Evolutionary conservation across 306 rosid species (phyloP).

Genomic region (Morella rubra): DNA sequence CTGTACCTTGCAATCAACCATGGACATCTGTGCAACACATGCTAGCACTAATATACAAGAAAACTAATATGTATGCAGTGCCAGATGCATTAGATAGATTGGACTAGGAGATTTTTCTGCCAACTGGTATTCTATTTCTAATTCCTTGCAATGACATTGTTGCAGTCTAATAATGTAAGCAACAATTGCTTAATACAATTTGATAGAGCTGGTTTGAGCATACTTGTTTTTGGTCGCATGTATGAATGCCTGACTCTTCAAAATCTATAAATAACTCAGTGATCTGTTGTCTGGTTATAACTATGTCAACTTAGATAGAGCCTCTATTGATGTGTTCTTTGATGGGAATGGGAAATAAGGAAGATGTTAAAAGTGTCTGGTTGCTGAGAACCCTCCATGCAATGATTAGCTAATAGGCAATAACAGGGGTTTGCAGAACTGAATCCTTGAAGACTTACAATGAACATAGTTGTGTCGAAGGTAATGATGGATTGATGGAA

Average conservation of each 20-base stretch:
- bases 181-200: not conserved
- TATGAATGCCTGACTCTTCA: not conserved
- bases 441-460: not conserved
- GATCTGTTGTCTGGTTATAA: slow-evolving; percentile 2
- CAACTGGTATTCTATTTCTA: not conserved
- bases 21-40: not conserved
- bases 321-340: not conserved
- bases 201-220: not conserved
- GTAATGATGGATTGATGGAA: not conserved
- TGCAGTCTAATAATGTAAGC: not conserved
- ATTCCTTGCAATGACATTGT: not conserved
- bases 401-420: not conserved
- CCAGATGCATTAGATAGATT: not conserved
- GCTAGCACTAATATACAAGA: not conserved
- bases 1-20: not conserved
- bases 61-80: not conserved
- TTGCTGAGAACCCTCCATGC: not conserved
- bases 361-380: not conserved
- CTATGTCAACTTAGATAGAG: not conserved
- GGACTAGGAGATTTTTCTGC: not conserved
- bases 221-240: not conserved
- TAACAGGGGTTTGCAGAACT: not conserved
- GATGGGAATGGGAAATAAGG: not conserved
- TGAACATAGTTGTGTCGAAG: not conserved
- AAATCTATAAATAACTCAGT: not conserved